Evolutionary conservation across 2,329 filamentous ascomycete species (phyloP), one percentile per base, ranked within the genome.

Genomic region (Septoria linicola): DNA sequence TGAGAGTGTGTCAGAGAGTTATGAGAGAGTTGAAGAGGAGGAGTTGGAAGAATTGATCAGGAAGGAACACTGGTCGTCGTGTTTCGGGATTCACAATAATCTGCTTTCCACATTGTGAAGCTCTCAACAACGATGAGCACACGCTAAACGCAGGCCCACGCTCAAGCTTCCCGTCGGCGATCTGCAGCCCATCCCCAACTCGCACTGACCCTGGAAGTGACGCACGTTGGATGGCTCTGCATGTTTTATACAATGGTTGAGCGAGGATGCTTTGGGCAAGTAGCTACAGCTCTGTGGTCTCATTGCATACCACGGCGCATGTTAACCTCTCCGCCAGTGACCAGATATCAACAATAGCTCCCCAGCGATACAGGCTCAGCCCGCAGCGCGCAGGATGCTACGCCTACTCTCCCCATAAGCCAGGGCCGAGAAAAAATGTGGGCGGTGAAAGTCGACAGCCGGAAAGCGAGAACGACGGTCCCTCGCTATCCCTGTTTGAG

Each of bases 81-180:
- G 36, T 19, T 45, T 54, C 41, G 51, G 45, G 47, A 49, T 34
- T 23, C 14, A 35, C 36, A 39, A 45, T 41, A 41, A 41, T 40
- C n/a, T n/a, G n/a, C n/a, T n/a, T n/a, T n/a, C n/a, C n/a, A n/a
- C n/a, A 27, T 36, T n/a, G 20, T 42, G 49, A 41, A 46, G 51
- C 44, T 42, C 46, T 49, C 16, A 35, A 23, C 23, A 37, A 25
- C 32, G 32, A 30, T 30, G 44, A 21, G 16, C n/a, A 42, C 46
- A 17, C 36, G 37, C 19, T 41, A 52, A 36, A 41, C 34, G 43
- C 50, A 46, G 51, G 51, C 46, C 35, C 45, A 42, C 37, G 51
- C 51, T 37, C 41, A 45, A 45, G 41, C 51, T 54, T 54, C 54
- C 50, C 46, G 41, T 42, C 50, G 47, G 41, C 46, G 50, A 48